Percentiles rank a stretch among this genome's conserved stretches.
phyloP scores from a whole-genome alignment of 306 rosid genomes.

The Cajanus cajan region DNA sequence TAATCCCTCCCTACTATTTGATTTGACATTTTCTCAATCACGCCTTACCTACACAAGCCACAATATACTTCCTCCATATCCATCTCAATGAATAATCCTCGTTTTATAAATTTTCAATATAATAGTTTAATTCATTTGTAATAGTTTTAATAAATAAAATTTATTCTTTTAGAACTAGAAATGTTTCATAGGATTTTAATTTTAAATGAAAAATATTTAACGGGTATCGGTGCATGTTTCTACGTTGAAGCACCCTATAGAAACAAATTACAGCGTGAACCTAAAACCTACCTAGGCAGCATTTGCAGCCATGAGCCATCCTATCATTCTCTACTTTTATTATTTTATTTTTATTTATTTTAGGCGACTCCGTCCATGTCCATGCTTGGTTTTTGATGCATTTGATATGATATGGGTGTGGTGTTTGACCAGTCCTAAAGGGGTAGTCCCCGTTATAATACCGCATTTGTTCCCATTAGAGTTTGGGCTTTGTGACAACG shows the following conservation, averaged over 20 bases:
- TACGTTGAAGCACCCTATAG: neutral
- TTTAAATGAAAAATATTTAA: neutral
- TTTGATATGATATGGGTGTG: constrained; percentile 34
- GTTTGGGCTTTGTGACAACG: constrained; percentile 38
- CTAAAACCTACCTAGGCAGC: neutral
- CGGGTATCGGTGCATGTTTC: neutral
- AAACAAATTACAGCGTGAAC: neutral
- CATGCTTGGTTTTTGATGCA: neutral
- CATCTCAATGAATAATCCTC: neutral
- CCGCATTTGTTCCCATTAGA: constrained; percentile 33
- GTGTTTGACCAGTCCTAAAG: constrained; percentile 47
- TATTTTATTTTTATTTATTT: neutral
- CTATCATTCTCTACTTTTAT: neutral
- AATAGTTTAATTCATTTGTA: too few species aligned
- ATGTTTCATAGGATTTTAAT: too few species aligned
- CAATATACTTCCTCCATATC: neutral
- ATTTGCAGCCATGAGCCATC: constrained; percentile 1
- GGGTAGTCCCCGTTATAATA: constrained; percentile 22
- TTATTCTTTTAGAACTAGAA: too few species aligned
- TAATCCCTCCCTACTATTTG: neutral
- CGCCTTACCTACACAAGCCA: neutral
- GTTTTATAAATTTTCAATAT: neutral
- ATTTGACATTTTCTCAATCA: constrained; percentile 9
- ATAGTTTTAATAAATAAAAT: too few species aligned
- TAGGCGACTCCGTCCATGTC: neutral